Percentiles rank a stretch among this genome's conserved stretches.
Conservation (phyloP, 257 asterid species). For the Lycium barbarum region DNA sequence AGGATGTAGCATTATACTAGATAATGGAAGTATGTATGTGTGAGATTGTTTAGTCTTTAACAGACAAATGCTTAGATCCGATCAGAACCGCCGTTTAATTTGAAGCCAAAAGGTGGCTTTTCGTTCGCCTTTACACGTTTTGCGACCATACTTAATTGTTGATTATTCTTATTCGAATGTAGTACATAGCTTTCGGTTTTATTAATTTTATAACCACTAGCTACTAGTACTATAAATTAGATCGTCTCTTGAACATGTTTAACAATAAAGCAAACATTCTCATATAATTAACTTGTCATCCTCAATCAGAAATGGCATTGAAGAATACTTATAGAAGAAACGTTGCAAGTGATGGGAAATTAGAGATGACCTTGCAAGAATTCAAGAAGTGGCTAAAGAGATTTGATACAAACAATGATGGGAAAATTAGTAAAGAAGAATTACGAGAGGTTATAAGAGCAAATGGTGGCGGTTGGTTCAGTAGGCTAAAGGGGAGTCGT, state of each 20-base stretch:
- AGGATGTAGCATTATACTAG: background rate
- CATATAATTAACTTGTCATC: rapidly evolving
- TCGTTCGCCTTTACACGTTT: background rate
- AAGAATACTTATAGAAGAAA: background rate
- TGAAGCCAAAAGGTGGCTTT: too few species aligned
- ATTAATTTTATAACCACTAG: too few species aligned
- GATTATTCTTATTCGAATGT: background rate
- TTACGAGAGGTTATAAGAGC: conserved; percentile 44
- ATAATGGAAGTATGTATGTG: too few species aligned
- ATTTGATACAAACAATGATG: conserved; percentile 43
- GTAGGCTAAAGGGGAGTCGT: conserved; percentile 34
- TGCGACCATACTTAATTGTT: background rate
- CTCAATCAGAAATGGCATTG: conserved; percentile 31
- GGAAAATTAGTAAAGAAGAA: conserved; percentile 45
- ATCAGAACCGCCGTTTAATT: background rate
- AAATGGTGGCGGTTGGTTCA: conserved; percentile 44
- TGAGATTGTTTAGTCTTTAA: too few species aligned
- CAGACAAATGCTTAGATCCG: background rate
- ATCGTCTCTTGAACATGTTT: background rate
- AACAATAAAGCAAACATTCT: background rate
- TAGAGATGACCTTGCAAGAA: conserved; percentile 44
- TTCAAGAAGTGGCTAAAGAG: conserved; percentile 55
- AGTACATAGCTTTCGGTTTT: background rate
- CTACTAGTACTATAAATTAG: background rate
- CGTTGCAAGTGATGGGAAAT: conserved; percentile 33